phyloP scores from a whole-genome alignment of 2,329 filamentous ascomycete species.

The Fusarium coffeatum region DNA sequence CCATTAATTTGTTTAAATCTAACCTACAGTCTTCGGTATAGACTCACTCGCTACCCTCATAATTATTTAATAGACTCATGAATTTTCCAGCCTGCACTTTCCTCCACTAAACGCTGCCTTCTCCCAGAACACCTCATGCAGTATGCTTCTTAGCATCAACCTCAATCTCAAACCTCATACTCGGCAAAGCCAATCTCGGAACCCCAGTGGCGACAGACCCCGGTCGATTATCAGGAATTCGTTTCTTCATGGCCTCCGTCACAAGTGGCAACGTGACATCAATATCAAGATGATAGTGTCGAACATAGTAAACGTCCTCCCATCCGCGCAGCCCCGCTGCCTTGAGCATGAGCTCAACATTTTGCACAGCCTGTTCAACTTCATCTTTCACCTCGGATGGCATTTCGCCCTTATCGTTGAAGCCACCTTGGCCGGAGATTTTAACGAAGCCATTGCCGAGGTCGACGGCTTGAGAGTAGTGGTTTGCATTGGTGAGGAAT shows the following conservation, averaged over 20 bases:
- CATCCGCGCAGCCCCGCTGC: conserved; percentile 40
- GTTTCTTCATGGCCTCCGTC: conserved; percentile 19
- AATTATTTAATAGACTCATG: no score
- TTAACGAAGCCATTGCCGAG: conserved; percentile 42
- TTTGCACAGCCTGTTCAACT: conserved; percentile 38
- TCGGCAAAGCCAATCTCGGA: conserved; percentile 31
- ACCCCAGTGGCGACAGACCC: conserved; percentile 18
- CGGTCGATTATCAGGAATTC: conserved; percentile 29
- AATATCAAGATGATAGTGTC: conserved; percentile 43
- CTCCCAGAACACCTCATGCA: background rate
- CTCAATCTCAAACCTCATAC: conserved; percentile 41
- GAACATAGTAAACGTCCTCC: conserved; percentile 46
- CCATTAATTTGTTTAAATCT: background rate
- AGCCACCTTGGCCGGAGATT: conserved; percentile 43
- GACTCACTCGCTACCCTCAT: background rate
- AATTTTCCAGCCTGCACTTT: background rate
- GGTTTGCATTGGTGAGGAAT: conserved; percentile 12
- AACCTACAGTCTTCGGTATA: background rate
- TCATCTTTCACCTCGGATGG: conserved; percentile 20
- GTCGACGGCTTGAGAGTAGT: conserved; percentile 44
- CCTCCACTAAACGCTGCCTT: background rate
- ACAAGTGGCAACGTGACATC: conserved; percentile 19
- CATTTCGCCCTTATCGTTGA: conserved; percentile 32
- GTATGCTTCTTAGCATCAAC: conserved; percentile 32
- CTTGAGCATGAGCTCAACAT: conserved; percentile 43